These are phyloP conservation scores for Chaetomiaceae sp. DNA, from an alignment of 2,329 filamentous ascomycete genomes.

Conservation along the genomic window DNA sequence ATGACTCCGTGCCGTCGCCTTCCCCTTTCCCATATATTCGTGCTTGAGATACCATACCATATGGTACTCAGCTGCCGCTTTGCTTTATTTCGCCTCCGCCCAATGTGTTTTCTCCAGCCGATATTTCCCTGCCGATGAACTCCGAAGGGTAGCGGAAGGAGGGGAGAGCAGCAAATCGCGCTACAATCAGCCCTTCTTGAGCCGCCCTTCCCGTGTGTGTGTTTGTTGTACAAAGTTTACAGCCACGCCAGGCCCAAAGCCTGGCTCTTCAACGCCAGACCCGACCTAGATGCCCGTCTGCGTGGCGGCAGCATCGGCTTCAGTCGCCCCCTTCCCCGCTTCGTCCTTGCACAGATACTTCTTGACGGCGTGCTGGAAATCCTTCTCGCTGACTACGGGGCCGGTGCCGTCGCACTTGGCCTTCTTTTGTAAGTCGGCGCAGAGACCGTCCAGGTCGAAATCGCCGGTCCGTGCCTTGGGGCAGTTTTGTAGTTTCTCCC, in stretches of 20 bases:
- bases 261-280: neutral
- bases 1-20: conserved; percentile 1
- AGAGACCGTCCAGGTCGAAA: conserved; percentile 89
- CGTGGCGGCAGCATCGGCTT: neutral
- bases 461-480: conserved; percentile 85
- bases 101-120: neutral
- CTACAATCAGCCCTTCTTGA: neutral
- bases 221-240: conserved; percentile 6
- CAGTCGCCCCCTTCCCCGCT: neutral
- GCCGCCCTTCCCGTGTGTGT: neutral
- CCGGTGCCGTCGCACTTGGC: conserved; percentile 90
- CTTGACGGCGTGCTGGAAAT: conserved; percentile 75
- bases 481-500: conserved; percentile 86
- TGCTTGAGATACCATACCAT: neutral
- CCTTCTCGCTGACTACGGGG: conserved; percentile 80
- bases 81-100: neutral
- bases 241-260: neutral
- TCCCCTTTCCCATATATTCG: neutral
- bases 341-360: conserved; percentile 49
- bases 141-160: neutral
- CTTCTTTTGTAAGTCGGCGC: conserved; percentile 89
- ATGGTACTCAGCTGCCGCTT: no score
- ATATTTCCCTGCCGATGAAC: neutral
- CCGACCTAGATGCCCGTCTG: neutral
- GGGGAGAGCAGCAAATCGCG: neutral